Base-by-base conservation (phyloP, 805 yeast genomes). In the Candida insectalens region DNA sequence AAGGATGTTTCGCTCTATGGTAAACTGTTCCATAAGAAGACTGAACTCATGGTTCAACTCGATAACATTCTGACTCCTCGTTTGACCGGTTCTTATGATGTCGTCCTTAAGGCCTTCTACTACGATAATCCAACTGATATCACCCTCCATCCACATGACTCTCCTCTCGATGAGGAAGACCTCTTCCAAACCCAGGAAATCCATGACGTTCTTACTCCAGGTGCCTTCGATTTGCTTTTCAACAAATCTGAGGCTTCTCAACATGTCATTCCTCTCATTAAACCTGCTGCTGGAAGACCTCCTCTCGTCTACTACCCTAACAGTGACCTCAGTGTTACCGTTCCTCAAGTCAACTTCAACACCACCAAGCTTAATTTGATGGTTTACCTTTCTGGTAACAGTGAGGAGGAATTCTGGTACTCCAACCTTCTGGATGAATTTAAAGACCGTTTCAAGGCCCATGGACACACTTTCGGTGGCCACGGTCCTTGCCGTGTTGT, bases 381-480 rank as follows among this genome's bases (percentile, higher is more conserved):
- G 8, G 51, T 84, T 4, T 75, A 73, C 42, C 73, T 80, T 9
- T 71, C 83, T 14, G 95, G 92, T 3, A 83, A 79, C 46, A 79
- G 77, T 3, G 74, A 69, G 23, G 95, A 84, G 55, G 95, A 85
- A 51, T 81, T 82, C 46, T 84, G 94, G 94, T 85, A 77, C 53
- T 55, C 75, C 3, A 79, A 82, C 42, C 48, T 61, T 13, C 38
- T 78, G 28, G 82, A 75, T 43, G 49, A 60, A 30, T 65, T 55
- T 41, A 55, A 51, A n/a, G 50, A 60, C 27, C 45, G 46, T n/a
- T 74, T 72, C 40, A 48, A 44, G 2, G 40, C 47, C 2, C 46
- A 57, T 16, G 69, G 71, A 2, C 66, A 62, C 31, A 47, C 46
- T 4, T 59, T 70, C 13, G 48, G 55, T 9, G 82, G 82, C 5